Percentiles rank a stretch among this genome's conserved stretches.
Evolutionary conservation across 1,284 basidiomycete genomes (phyloP).

Genomic region (Rhizoctonia solani): DNA sequence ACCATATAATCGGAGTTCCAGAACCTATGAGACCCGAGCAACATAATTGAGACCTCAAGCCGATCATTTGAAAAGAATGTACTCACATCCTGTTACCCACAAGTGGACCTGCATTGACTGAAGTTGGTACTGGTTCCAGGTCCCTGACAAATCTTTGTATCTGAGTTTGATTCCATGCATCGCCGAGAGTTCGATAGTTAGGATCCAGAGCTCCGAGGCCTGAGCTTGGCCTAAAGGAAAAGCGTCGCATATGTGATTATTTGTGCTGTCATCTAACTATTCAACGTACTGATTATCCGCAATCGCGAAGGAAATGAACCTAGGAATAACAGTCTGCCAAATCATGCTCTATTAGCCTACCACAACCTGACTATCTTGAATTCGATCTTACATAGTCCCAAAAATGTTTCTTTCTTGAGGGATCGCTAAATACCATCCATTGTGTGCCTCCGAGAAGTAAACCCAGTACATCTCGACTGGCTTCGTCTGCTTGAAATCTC

Average conservation of each 20-base stretch:
- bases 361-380: no score
- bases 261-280: neutral
- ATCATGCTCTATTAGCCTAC: neutral
- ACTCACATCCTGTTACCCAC: no score
- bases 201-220: slow-evolving; percentile 34
- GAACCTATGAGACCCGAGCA: no score
- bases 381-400: slow-evolving; percentile 38
- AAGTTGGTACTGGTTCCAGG: slow-evolving; percentile 46
- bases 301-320: slow-evolving; percentile 36
- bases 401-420: neutral
- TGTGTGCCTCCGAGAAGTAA: slow-evolving; percentile 35
- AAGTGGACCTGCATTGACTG: slow-evolving; percentile 61
- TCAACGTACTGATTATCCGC: slow-evolving; percentile 36
- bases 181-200: slow-evolving; percentile 25
- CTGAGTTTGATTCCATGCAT: slow-evolving; percentile 22
- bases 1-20: slow-evolving; percentile 74
- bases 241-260: neutral
- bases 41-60: no score
- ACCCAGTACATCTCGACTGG: slow-evolving; percentile 21
- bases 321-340: slow-evolving; percentile 31
- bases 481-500: slow-evolving; percentile 26
- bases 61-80: no score
- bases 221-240: slow-evolving; percentile 31
- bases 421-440: slow-evolving; percentile 38
- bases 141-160: slow-evolving; percentile 30